These are phyloP conservation scores for Phytopythium boreale DNA, from an alignment of 352 stramenopile genomes.

Conservation along the genomic window DNA sequence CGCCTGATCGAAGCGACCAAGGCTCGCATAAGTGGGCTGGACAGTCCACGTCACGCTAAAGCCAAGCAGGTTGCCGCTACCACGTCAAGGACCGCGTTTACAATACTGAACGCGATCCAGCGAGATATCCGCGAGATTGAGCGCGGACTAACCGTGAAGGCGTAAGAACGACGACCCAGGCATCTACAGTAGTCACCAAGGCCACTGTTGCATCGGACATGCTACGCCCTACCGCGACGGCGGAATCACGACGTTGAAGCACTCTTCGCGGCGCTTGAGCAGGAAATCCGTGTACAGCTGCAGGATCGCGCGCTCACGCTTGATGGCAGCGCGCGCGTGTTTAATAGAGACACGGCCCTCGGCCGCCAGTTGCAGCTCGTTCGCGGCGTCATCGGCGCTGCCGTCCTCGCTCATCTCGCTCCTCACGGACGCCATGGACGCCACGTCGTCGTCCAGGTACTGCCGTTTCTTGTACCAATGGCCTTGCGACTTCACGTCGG, in stretches of 20 bases:
- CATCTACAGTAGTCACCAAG: not conserved
- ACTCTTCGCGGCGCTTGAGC: constrained; percentile 46
- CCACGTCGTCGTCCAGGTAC: not conserved
- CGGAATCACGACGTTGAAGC: constrained; percentile 23
- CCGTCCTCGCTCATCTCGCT: constrained; percentile 20
- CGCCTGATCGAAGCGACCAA: not conserved
- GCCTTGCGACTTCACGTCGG: constrained; percentile 5
- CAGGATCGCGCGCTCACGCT: constrained; percentile 34
- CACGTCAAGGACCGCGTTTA: not conserved
- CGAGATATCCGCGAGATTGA: constrained; percentile 2
- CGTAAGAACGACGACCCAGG: not conserved
- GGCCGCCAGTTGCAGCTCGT: constrained; percentile 17
- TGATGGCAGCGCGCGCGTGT: constrained; percentile 29
- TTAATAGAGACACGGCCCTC: constrained; percentile 37
- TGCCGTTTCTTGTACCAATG: not conserved
- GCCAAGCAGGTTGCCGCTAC: not conserved
- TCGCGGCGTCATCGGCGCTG: constrained; percentile 22
- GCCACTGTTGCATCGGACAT: not conserved
- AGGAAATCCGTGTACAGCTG: constrained; percentile 47
- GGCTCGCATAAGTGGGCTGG: not conserved
- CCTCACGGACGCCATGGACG: not conserved
- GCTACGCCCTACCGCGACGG: constrained; percentile 8
- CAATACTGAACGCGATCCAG: not conserved
- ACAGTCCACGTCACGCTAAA: not conserved
- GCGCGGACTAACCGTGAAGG: not conserved